Percentiles rank a stretch among this genome's conserved stretches.
These are phyloP conservation scores for Russula ochroleuca DNA, from an alignment of 768 basidiomycete species.

Conservation along the genomic window DNA sequence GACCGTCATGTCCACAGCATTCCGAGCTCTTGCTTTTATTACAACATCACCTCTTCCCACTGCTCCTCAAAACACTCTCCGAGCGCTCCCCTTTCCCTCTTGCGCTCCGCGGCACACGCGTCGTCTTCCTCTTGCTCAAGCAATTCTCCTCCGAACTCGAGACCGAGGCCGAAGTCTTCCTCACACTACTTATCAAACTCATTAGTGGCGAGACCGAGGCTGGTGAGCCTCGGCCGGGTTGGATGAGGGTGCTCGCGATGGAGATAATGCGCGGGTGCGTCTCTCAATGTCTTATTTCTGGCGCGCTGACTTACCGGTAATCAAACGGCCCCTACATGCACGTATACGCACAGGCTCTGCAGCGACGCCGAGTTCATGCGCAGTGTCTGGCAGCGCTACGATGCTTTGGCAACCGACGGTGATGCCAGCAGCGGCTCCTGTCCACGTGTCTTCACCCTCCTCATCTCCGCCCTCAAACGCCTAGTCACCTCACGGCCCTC, in stretches of 20 bases:
- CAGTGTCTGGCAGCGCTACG: slow-evolving; percentile 24
- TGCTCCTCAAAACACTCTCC: slow-evolving; percentile 81
- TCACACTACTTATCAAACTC: slow-evolving; percentile 16
- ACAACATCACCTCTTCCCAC: slow-evolving; percentile 82
- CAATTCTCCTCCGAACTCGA: slow-evolving; percentile 80
- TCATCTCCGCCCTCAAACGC: slow-evolving; percentile 81
- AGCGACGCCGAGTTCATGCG: slow-evolving; percentile 26
- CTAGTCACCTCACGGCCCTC: slow-evolving; percentile 86
- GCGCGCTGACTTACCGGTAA: background rate
- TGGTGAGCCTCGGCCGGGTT: slow-evolving; percentile 15
- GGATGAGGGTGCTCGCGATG: slow-evolving; percentile 29
- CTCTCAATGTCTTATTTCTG: background rate
- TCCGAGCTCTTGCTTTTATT: slow-evolving; percentile 81
- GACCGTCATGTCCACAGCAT: slow-evolving; percentile 46
- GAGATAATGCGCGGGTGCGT: slow-evolving; percentile 25
- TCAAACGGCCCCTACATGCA: too few relatives aligned
- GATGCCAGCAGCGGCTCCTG: slow-evolving; percentile 55
- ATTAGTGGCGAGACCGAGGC: slow-evolving; percentile 8
- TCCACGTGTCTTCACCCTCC: slow-evolving; percentile 67
- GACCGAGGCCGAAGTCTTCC: slow-evolving; percentile 61
- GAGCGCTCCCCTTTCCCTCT: slow-evolving; percentile 82
- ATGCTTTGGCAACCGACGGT: slow-evolving; percentile 37
- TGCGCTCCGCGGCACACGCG: slow-evolving; percentile 85
- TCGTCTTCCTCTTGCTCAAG: slow-evolving; percentile 89
- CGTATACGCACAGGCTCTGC: slow-evolving; percentile 13